Percentiles rank a stretch among this genome's conserved stretches.
phyloP scores from a whole-genome alignment of 352 stramenopile genomes.

The Paralagenidium karlingii region DNA sequence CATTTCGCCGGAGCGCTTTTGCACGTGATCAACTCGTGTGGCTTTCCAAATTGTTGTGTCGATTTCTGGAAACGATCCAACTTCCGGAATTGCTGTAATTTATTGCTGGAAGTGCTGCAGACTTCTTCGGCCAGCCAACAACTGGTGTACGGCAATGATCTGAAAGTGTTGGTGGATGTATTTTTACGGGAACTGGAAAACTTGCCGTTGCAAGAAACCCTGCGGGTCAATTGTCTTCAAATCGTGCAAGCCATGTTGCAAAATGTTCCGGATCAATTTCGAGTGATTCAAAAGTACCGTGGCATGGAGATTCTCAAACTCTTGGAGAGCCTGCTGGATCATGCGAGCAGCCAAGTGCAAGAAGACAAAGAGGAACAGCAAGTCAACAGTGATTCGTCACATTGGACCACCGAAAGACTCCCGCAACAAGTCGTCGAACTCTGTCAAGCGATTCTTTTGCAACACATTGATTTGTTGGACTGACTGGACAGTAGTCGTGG shows the following conservation, averaged over 20 bases:
- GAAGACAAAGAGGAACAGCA: constrained; percentile 15
- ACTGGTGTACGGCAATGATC: constrained; percentile 58
- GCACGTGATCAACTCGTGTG: constrained; percentile 72
- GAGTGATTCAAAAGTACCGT: constrained; percentile 47
- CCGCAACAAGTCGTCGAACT: constrained; percentile 15
- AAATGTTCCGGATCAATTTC: too few species aligned
- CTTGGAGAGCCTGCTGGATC: constrained; percentile 32
- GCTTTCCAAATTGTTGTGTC: constrained; percentile 27
- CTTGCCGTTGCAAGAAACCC: constrained; percentile 29
- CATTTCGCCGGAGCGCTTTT: constrained; percentile 49
- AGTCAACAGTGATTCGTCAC: too few species aligned
- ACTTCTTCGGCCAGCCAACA: constrained; percentile 31
- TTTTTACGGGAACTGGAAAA: constrained; percentile 48
- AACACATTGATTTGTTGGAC: constrained; percentile 48
- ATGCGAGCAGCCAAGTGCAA: too few species aligned
- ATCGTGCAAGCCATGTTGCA: constrained; percentile 31
- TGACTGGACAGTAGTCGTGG: constrained; percentile 11
- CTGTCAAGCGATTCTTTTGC: constrained; percentile 35
- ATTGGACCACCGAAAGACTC: too few species aligned
- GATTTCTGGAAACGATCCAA: constrained; percentile 23
- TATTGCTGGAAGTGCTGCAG: constrained; percentile 17
- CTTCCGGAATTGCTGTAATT: not conserved
- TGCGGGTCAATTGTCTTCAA: constrained; percentile 22
- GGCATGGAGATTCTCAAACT: constrained; percentile 31
- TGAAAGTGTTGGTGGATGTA: constrained; percentile 58